phyloP scores from a whole-genome alignment of 192 early-diverging fungal genomes.

The Backusella luteola region DNA sequence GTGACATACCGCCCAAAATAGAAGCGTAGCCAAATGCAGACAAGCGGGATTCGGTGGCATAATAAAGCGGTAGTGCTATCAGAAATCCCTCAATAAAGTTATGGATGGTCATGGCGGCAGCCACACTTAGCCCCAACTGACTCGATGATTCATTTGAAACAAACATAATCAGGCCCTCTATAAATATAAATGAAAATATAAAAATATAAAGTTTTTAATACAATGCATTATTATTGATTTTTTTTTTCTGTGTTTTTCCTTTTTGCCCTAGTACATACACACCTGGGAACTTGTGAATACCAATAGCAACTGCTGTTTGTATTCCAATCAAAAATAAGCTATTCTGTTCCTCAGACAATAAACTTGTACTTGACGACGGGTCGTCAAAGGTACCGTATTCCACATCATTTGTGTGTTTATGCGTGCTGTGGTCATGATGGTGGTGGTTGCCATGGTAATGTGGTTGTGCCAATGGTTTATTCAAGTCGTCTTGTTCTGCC shows the following conservation, averaged over 20 bases:
- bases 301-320: conserved; percentile 53
- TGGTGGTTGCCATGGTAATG: neutral
- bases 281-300: conserved; percentile 58
- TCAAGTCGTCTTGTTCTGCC: neutral
- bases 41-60: conserved; percentile 42
- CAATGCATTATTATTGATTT: neutral
- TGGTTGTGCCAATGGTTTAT: neutral
- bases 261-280: conserved; percentile 5
- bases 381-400: neutral
- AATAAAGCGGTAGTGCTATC: conserved; percentile 54
- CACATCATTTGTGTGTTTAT: neutral
- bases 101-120: conserved; percentile 52
- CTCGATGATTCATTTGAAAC: conserved; percentile 45
- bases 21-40: conserved; percentile 46
- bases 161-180: conserved; percentile 58
- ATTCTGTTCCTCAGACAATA: conserved; percentile 1
- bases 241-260: neutral
- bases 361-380: neutral
- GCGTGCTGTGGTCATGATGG: neutral
- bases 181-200: neutral
- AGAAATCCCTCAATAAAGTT: conserved; percentile 58
- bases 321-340: conserved; percentile 42
- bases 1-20: conserved; percentile 50
- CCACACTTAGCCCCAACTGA: conserved; percentile 48
- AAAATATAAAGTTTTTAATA: neutral